A percentile compares a stretch with the other conserved stretches of the same genome.
Conservation (phyloP, 306 rosid genomes). For the Cyclanthera cordifolia region DNA sequence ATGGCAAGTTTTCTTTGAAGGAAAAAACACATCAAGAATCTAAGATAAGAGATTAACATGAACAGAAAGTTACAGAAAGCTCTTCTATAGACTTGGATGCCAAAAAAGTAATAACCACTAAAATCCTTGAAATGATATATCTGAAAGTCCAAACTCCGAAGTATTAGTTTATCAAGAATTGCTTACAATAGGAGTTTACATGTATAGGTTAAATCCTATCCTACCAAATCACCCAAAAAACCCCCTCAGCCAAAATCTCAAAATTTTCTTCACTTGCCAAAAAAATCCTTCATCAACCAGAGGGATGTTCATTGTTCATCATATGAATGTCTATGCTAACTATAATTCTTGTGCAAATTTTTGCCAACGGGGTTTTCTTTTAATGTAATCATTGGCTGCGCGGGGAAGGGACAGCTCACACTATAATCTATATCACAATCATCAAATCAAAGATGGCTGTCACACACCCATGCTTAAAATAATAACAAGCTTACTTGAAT, state of each 20-base stretch:
- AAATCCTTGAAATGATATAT: neutral
- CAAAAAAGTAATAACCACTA: neutral
- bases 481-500: constrained; percentile 62
- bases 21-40: neutral
- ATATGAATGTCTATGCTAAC: neutral
- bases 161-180: neutral
- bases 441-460: neutral
- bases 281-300: neutral
- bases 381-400: neutral
- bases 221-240: neutral
- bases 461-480: constrained; percentile 12
- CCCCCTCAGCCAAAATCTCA: neutral
- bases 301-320: neutral
- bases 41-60: neutral
- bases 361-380: neutral
- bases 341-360: neutral
- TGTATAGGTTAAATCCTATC: too few species aligned
- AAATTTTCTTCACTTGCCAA: neutral
- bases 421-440: neutral
- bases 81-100: neutral
- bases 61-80: neutral
- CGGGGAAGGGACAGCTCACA: neutral
- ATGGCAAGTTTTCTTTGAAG: neutral
- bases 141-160: neutral
- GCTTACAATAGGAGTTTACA: too few species aligned